Percentiles rank a stretch among this genome's conserved stretches.
Conservation (phyloP, 2,329 filamentous ascomycete genomes). For the Juglanconis juglandina region DNA sequence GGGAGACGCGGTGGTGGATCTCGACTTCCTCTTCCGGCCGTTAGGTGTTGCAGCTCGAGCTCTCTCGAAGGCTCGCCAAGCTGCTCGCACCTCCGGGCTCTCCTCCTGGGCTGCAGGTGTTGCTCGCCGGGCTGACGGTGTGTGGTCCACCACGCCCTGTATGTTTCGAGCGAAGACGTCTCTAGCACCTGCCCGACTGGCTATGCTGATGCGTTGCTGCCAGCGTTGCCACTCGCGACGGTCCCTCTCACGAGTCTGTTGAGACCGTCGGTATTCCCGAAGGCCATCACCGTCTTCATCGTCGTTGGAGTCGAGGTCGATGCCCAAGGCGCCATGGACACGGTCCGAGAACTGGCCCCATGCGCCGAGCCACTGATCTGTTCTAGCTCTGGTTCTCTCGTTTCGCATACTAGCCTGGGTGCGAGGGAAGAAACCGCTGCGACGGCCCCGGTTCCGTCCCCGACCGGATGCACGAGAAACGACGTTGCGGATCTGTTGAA, state of each 20-base stretch:
- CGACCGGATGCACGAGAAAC: conserved; percentile 24
- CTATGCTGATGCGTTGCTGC: conserved; percentile 80
- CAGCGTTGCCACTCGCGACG: conserved; percentile 65
- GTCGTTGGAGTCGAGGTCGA: conserved; percentile 84
- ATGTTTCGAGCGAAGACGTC: conserved; percentile 67
- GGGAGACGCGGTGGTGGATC: conserved; percentile 69
- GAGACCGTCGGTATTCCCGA: conserved; percentile 51
- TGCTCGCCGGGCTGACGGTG: conserved; percentile 30
- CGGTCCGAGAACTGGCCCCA: conserved; percentile 65
- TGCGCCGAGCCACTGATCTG: conserved; percentile 82
- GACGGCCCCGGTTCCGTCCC: conserved; percentile 14
- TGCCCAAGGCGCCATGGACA: conserved; percentile 64
- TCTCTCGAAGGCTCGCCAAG: conserved; percentile 89
- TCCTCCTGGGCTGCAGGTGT: conserved; percentile 57
- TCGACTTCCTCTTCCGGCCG: conserved; percentile 69
- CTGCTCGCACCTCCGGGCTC: conserved; percentile 73
- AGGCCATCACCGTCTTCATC: conserved; percentile 63
- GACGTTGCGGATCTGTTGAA: conserved; percentile 28
- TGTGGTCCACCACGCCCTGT: conserved; percentile 55
- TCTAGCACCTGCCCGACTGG: conserved; percentile 71
- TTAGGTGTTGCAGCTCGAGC: conserved; percentile 55
- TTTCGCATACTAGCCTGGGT: conserved; percentile 57
- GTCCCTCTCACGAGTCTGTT: conserved; percentile 50
- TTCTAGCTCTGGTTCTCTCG: conserved; percentile 62
- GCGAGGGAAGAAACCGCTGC: conserved; percentile 44